Percentiles rank a stretch among this genome's conserved stretches.
phyloP scores from a whole-genome alignment of 441 rosid genomes.

The Dalechampia spathulata region DNA sequence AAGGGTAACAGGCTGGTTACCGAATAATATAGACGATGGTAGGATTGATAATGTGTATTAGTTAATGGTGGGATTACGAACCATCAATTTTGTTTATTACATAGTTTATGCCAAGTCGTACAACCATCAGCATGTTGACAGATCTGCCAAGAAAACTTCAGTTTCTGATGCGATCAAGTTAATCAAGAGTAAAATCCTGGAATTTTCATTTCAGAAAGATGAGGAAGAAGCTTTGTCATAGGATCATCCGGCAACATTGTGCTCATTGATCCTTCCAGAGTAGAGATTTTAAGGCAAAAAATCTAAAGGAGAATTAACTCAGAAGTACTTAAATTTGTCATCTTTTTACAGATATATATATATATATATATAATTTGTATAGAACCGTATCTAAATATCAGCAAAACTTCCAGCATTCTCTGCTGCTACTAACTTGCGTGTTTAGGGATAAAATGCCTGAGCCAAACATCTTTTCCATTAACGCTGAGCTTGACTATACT shows the following conservation, averaged over 20 bases:
- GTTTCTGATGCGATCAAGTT: too few species aligned
- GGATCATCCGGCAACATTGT: too few species aligned
- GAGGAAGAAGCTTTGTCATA: too few species aligned
- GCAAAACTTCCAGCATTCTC: not conserved
- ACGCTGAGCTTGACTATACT: constrained; percentile 7
- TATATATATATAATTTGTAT: not conserved
- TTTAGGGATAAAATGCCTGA: constrained; percentile 11
- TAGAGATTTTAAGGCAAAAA: too few species aligned
- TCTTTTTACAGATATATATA: too few species aligned
- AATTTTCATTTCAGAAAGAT: too few species aligned
- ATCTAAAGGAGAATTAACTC: too few species aligned
- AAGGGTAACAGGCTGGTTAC: constrained; percentile 23
- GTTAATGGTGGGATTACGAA: constrained; percentile 15
- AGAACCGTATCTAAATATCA: not conserved
- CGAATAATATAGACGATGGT: constrained; percentile 24
- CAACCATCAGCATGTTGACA: constrained; percentile 5
- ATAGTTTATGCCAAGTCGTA: constrained; percentile 21
- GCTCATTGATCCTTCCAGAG: too few species aligned
- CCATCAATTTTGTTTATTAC: constrained; percentile 22
- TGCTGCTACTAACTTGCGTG: constrained; percentile 6
- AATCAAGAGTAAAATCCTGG: too few species aligned
- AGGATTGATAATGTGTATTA: constrained; percentile 29
- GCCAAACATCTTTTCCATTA: constrained; percentile 21
- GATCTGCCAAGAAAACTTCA: too few species aligned
- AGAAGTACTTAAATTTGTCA: too few species aligned